Base-by-base conservation (phyloP, 495 filamentous ascomycete species). In the Penicillium lagena region DNA sequence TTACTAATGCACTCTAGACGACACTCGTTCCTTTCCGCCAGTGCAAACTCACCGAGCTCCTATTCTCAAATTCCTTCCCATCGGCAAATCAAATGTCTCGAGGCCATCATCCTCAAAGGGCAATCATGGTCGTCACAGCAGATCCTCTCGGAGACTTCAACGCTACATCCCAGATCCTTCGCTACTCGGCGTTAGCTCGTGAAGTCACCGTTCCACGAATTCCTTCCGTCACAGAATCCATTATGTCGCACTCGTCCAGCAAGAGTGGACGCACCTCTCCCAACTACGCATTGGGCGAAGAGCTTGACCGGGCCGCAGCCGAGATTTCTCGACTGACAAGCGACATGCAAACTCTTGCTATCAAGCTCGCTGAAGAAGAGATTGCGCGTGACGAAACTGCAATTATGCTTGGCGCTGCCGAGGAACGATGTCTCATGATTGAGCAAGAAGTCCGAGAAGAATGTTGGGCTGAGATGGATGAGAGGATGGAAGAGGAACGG, bases 71-170 rank as follows among this genome's bases (percentile, higher is more conserved):
- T 64, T 91, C 84, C 2, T 96, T 96, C 64, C 85, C 90, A 2
- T 83, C 83, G 0, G 56, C 80, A 1, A 74, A 76, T n/a, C 65
- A 63, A 45, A 70, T 75, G n/a, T 59, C 63, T 11, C 76, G 77
- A 14, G 70, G 72, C 22, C 70, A 73, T n/a, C 68, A 76, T 40
- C 83, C 88, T 0, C 91, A 95, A 60, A 93, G 89, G 59, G 87
- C 85, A 0, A 78, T 91, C 55, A 97, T 98, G 93, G 85, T 97
- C 35, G 94, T 97, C 13, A 95, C 93, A 1, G 93, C 94, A 0
- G 93, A 98, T 58, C 91, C 93, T 0, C 55, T 86, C 12, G 93
- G 94, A 10, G 93, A 98, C 60, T 96, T 89, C 71, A 96, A 97
- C 54, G 89, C 93, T 13, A 97, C 94, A 0, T 89, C 87, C 15